phyloP scores from a whole-genome alignment of 2,329 filamentous ascomycete species.

The Ceratocystis huliohia region DNA sequence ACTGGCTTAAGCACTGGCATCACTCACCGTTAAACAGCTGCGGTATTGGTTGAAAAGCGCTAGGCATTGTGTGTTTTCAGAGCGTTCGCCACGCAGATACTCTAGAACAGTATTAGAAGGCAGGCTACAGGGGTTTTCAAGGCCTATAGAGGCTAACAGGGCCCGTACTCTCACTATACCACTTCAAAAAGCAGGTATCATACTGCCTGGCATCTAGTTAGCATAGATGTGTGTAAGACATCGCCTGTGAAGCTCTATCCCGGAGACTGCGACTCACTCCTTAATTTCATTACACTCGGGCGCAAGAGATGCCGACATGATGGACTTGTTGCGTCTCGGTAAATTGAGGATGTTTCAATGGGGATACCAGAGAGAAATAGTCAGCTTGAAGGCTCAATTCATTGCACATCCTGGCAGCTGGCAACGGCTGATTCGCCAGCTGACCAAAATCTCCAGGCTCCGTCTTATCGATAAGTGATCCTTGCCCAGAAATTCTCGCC shows the following conservation, averaged over 20 bases:
- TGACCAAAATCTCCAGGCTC: neutral
- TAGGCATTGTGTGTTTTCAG: conserved; percentile 71
- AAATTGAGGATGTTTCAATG: neutral
- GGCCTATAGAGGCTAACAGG: neutral
- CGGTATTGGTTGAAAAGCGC: conserved; percentile 80
- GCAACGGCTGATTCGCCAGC: fast-evolving
- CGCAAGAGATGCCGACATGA: conserved; percentile 87
- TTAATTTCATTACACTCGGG: conserved; percentile 93
- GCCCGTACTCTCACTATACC: conserved; percentile 90
- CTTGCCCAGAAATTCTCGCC: conserved; percentile 19
- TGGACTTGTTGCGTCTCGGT: conserved; percentile 9
- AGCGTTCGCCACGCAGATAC: conserved; percentile 75
- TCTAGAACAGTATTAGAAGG: conserved; percentile 39
- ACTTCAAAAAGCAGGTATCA: conserved; percentile 94
- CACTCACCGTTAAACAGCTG: conserved; percentile 63
- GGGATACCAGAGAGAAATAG: neutral
- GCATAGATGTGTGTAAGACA: neutral
- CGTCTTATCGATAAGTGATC: conserved; percentile 18
- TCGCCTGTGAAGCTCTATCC: neutral
- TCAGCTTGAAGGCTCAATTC: neutral
- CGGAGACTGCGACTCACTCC: conserved; percentile 49
- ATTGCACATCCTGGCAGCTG: neutral
- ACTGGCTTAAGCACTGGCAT: neutral
- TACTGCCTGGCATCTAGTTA: conserved; percentile 53
- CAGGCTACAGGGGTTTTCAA: neutral